Conservation (phyloP, 306 rosid genomes). For the Elaeagnus macrophylla region DNA sequence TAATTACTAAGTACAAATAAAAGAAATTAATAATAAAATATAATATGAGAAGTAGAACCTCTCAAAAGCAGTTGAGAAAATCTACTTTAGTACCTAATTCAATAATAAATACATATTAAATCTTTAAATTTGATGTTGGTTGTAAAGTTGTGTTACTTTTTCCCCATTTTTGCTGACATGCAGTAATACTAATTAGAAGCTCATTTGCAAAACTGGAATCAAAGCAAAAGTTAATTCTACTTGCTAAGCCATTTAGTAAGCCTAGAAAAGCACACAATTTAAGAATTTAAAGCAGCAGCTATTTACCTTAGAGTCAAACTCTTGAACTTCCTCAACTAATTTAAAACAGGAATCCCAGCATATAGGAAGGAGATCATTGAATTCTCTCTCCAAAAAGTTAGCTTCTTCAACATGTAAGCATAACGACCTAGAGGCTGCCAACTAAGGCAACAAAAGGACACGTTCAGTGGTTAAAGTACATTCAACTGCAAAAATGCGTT, state of each 20-base stretch:
- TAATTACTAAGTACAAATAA: neutral
- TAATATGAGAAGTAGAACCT: too few relatives aligned
- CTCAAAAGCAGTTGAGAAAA: too few relatives aligned
- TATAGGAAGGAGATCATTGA: slow-evolving; percentile 75
- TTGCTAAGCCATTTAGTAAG: neutral
- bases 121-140: too few relatives aligned
- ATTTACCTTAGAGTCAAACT: slow-evolving; percentile 91
- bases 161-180: too few relatives aligned
- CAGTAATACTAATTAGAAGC: neutral
- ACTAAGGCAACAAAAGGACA: slow-evolving; percentile 37
- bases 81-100: too few relatives aligned
- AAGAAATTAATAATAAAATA: too few relatives aligned
- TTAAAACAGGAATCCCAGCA: slow-evolving; percentile 91
- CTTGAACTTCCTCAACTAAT: slow-evolving; percentile 82
- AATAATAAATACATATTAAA: too few relatives aligned
- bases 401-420: slow-evolving; percentile 89
- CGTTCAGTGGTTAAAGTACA: slow-evolving; percentile 18
- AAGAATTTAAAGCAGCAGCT: slow-evolving; percentile 7
- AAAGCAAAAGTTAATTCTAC: neutral
- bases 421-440: slow-evolving; percentile 94
- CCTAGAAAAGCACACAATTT: neutral
- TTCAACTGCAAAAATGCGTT: slow-evolving; percentile 1
- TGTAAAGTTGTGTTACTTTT: too few relatives aligned
- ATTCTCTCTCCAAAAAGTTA: slow-evolving; percentile 71
- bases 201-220: neutral